A percentile compares a stretch with the other conserved stretches of the same genome.
These are phyloP conservation scores for Emmonsia crescens DNA, from an alignment of 2,329 filamentous ascomycete genomes.

Conservation along the genomic window DNA sequence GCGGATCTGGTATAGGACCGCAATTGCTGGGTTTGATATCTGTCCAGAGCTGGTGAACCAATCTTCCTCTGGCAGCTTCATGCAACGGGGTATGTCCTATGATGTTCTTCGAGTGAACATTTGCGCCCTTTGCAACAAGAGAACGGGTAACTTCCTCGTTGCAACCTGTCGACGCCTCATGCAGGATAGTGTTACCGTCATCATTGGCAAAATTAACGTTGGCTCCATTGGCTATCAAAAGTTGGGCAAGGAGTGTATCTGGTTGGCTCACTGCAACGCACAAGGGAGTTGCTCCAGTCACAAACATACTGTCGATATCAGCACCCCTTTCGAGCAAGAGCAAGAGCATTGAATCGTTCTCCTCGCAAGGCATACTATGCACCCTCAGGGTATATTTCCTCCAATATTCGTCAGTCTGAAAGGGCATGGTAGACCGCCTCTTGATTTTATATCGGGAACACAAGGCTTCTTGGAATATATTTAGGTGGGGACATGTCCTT, in stretches of 20 bases:
- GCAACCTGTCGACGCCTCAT: neutral
- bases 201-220: neutral
- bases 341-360: neutral
- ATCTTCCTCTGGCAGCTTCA: neutral
- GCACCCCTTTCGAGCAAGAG: constrained; percentile 6
- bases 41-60: neutral
- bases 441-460: neutral
- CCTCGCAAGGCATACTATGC: neutral
- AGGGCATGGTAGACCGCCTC: neutral
- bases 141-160: neutral
- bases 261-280: neutral
- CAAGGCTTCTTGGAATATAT: neutral
- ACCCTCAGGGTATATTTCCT: neutral
- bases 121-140: neutral
- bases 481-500: neutral
- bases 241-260: neutral
- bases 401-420: neutral
- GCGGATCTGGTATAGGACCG: neutral
- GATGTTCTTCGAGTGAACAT: neutral
- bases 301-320: neutral
- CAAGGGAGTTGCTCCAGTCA: neutral
- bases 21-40: neutral
- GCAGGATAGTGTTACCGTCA: neutral
- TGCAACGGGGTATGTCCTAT: neutral
- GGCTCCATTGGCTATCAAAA: constrained; percentile 5